Evolutionary conservation across 495 filamentous ascomycete species (phyloP).

Genomic region (Penicillium desertorum): DNA sequence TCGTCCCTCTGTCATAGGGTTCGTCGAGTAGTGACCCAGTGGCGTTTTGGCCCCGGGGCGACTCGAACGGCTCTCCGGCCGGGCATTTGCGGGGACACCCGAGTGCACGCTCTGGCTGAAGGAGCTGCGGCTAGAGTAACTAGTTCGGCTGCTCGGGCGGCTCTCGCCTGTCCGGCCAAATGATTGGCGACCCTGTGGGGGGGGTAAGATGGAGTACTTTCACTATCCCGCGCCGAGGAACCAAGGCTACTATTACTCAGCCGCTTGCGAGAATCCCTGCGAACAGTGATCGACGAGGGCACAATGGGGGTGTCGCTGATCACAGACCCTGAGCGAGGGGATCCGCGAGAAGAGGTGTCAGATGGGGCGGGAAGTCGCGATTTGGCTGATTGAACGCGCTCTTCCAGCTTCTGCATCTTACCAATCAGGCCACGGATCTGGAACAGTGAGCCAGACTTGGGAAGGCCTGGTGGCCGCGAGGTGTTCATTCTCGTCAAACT

Average conservation of each 20-base stretch:
- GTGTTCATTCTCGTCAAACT: constrained; percentile 35
- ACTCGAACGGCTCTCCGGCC: constrained; percentile 70
- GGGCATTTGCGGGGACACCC: constrained; percentile 28
- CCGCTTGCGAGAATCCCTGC: constrained; percentile 67
- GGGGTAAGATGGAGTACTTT: constrained; percentile 46
- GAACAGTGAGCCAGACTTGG: constrained; percentile 81
- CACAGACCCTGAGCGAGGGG: constrained; percentile 61
- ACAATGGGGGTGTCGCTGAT: constrained; percentile 53
- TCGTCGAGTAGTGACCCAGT: constrained; percentile 49
- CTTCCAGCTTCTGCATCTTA: constrained; percentile 94
- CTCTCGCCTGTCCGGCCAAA: constrained; percentile 49
- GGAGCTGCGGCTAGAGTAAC: constrained; percentile 44
- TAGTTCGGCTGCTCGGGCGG: constrained; percentile 50
- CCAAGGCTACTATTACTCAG: constrained; percentile 59
- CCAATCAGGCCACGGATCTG: constrained; percentile 91
- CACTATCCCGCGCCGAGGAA: constrained; percentile 53
- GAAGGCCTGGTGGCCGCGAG: constrained; percentile 47
- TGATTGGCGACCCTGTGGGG: constrained; percentile 48
- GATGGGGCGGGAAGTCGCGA: constrained; percentile 85
- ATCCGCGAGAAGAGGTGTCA: constrained; percentile 75
- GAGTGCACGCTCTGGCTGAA: constrained; percentile 46
- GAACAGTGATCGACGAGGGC: constrained; percentile 73
- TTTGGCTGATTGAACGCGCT: constrained; percentile 86
- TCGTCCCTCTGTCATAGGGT: constrained; percentile 46
- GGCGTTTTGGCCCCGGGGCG: constrained; percentile 66